Evolutionary conservation across 352 stramenopile species (phyloP), one percentile per base, ranked within the genome.

Genomic region (Phytophthora cactorum): DNA sequence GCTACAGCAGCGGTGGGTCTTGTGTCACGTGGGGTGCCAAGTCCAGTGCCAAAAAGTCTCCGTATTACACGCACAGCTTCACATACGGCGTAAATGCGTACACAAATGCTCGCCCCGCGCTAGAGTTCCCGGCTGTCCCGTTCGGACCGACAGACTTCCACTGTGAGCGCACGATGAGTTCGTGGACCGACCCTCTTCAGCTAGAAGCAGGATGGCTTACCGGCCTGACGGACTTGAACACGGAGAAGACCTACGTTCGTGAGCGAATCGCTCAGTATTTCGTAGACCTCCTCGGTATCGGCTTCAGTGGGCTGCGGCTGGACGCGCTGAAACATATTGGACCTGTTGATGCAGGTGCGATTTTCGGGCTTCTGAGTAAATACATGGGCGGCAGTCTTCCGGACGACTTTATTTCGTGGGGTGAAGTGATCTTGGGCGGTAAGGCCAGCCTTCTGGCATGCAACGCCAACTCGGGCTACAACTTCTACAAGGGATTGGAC

Each of bases 231-330:
- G 82, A 91, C 45, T 49, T 92, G 8, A 86, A 91, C 66, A 92
- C 84, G 2, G 66, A 59, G 52, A 88, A 89, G 47, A 68, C 77
- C 2, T 80, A 76, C 49, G 80, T 92, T 34, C 84, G 74, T 27
- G 78, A 89, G 29, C 79, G 78, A 44, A 91, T 91, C 27, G 84
- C 83, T 0, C 81, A 89, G 43, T 90, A 92, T 68, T 84, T 93
- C 45, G 81, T 88, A 29, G 83, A 93, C 36, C 53, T 93, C 5
- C 43, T 93, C 5, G 81, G 79, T 5, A 86, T 93, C 49, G 81
- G 83, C 25, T 86, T 92, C 58, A 88, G 73, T 22, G 84, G 83
- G 25, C 84, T 91, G 60, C 78, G 83, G 7, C 71, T 92, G 17
- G 84, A 92, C 41, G 84, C 84, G 4, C 53, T 79, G 15, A 91